A percentile compares a stretch with the other conserved stretches of the same genome.
These are phyloP conservation scores for Leishmania mexicana DNA, from an alignment of 208 protist genomes.

Conservation along the genomic window DNA sequence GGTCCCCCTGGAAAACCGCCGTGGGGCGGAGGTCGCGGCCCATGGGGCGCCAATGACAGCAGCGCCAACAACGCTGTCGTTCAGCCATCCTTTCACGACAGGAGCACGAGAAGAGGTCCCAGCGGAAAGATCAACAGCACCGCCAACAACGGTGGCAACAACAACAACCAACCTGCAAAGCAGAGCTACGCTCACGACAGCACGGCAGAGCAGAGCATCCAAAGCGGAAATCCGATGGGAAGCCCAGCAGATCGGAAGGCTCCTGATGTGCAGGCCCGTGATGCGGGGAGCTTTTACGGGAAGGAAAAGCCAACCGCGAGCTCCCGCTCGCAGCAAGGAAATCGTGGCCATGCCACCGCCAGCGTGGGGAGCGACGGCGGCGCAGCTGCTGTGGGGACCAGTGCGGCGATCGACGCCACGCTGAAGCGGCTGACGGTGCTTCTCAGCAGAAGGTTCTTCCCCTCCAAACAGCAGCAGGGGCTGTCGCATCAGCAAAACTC, in stretches of 20 bases:
- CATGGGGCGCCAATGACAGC: conserved; percentile 6
- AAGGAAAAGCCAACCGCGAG: conserved; percentile 10
- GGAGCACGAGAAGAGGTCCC: conserved; percentile 2
- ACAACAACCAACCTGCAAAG: conserved; percentile 7
- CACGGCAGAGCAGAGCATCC: not conserved
- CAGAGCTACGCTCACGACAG: not conserved
- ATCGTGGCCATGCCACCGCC: conserved; percentile 25
- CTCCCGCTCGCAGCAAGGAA: conserved; percentile 23
- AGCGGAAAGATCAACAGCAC: conserved; percentile 5
- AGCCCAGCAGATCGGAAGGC: conserved; percentile 7
- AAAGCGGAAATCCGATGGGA: not conserved
- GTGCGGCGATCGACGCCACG: conserved; percentile 35
- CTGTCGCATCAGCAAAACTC: conserved; percentile 8
- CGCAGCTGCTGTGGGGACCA: conserved; percentile 21
- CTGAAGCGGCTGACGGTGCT: conserved; percentile 44
- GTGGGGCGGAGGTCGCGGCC: conserved; percentile 5
- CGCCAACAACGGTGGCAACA: not conserved
- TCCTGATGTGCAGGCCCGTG: conserved; percentile 35
- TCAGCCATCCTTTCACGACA: conserved; percentile 10
- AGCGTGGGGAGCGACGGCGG: not conserved
- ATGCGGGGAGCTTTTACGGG: conserved; percentile 30
- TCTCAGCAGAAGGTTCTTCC: conserved; percentile 33
- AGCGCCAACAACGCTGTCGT: not conserved
- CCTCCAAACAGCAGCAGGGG: conserved; percentile 4
- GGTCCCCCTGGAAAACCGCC: not conserved